A percentile compares a stretch with the other conserved stretches of the same genome.
phyloP scores from a whole-genome alignment of 2,329 filamentous ascomycete genomes.

The Trichoderma cornu-damae region DNA sequence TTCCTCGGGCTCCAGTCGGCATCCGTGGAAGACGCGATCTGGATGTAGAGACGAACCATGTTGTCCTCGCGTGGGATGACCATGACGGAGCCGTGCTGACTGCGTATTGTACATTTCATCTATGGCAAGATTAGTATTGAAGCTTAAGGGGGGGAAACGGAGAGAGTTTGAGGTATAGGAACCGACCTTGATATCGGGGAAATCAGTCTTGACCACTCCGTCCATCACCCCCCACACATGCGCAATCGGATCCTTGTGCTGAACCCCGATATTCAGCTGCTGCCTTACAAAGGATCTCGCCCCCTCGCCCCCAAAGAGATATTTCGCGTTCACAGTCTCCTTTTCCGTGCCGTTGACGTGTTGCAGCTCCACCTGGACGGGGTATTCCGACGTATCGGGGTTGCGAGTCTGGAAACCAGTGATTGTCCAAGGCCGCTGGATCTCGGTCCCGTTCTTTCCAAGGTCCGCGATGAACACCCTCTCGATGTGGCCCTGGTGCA shows the following conservation, averaged over 20 bases:
- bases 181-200: slow-evolving; percentile 67
- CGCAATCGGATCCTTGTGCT: slow-evolving; percentile 63
- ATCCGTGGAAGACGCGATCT: slow-evolving; percentile 58
- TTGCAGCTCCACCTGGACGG: slow-evolving; percentile 71
- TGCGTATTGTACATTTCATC: slow-evolving; percentile 74
- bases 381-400: slow-evolving; percentile 57
- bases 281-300: slow-evolving; percentile 61
- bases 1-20: slow-evolving; percentile 57
- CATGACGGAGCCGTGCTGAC: slow-evolving; percentile 69
- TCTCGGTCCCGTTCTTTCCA: slow-evolving; percentile 52
- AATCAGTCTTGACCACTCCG: slow-evolving; percentile 65
- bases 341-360: slow-evolving; percentile 67
- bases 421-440: slow-evolving; percentile 63
- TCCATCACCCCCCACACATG: slow-evolving; percentile 76
- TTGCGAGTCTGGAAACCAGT: slow-evolving; percentile 56
- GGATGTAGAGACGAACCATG: slow-evolving; percentile 66
- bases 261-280: slow-evolving; percentile 64
- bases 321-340: slow-evolving; percentile 65
- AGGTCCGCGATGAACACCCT: slow-evolving; percentile 64
- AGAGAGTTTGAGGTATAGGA: too few relatives aligned
- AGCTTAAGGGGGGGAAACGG: too few relatives aligned
- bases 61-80: slow-evolving; percentile 69
- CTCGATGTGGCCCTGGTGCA: slow-evolving; percentile 69
- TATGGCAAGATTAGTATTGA: slow-evolving; percentile 43
- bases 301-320: slow-evolving; percentile 67